A percentile compares a stretch with the other conserved stretches of the same genome.
These are phyloP conservation scores for Fusarium brachygibbosum DNA, from an alignment of 2,329 filamentous ascomycete genomes.

Conservation along the genomic window DNA sequence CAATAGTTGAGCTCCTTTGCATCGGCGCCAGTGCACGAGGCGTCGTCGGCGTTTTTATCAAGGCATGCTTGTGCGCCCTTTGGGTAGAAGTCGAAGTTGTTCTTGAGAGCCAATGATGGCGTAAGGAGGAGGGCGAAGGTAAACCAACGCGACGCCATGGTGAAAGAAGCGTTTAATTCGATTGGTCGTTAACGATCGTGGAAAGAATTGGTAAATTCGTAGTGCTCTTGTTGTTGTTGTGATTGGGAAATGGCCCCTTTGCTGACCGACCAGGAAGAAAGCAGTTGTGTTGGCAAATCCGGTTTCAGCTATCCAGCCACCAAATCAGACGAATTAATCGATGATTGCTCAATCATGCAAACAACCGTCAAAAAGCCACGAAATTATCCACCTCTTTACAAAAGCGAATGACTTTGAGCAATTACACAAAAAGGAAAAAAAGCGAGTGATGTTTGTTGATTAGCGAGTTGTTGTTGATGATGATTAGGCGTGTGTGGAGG, in stretches of 20 bases:
- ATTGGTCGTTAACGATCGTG: background rate
- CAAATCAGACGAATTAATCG: slow-evolving; percentile 11
- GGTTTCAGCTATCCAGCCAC: slow-evolving; percentile 38
- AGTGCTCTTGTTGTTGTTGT: background rate
- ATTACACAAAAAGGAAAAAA: background rate
- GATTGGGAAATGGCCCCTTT: background rate
- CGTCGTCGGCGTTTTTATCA: slow-evolving; percentile 55
- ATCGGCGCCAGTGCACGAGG: slow-evolving; percentile 58
- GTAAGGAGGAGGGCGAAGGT: slow-evolving; percentile 51
- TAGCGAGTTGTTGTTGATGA: background rate
- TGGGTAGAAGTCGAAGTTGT: slow-evolving; percentile 55
- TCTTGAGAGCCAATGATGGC: slow-evolving; percentile 44
- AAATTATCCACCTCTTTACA: slow-evolving; percentile 7
- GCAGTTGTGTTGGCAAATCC: slow-evolving; percentile 5
- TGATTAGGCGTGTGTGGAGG: background rate
- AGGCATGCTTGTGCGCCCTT: slow-evolving; percentile 58
- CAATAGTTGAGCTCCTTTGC: slow-evolving; percentile 61
- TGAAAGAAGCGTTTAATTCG: slow-evolving; percentile 8
- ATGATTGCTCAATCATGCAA: slow-evolving; percentile 15
- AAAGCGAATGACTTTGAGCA: slow-evolving; percentile 23
- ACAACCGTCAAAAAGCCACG: background rate
- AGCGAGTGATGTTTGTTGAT: slow-evolving; percentile 5
- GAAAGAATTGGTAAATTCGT: background rate
- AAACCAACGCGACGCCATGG: slow-evolving; percentile 50
- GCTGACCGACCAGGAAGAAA: background rate